Evolutionary conservation across 1,139 yeast genomes (phyloP).

Genomic region (Hansenula anomala): DNA sequence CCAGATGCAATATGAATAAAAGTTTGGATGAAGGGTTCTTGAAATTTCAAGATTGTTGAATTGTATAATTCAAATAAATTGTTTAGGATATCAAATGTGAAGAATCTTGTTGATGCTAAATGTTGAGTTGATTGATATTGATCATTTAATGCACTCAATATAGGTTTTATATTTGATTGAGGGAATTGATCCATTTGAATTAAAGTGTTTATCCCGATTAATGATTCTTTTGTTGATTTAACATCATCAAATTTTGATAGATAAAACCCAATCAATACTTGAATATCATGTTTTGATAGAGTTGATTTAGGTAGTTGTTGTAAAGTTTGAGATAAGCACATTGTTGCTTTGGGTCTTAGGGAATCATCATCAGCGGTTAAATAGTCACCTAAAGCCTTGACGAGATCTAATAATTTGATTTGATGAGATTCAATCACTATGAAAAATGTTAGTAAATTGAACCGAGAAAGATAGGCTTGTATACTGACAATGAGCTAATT

Average conservation of each 20-base stretch:
- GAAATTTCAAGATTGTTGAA: constrained; percentile 16
- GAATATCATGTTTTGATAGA: constrained; percentile 57
- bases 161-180: constrained; percentile 24
- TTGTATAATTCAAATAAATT: constrained; percentile 28
- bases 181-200: constrained; percentile 43
- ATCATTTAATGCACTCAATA: constrained; percentile 39
- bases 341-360: constrained; percentile 48
- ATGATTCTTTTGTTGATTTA: constrained; percentile 45
- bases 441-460: too few relatives aligned
- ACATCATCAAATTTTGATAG: constrained; percentile 64
- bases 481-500: constrained; percentile 24
- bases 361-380: constrained; percentile 65
- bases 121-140: constrained; percentile 56
- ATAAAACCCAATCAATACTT: constrained; percentile 63
- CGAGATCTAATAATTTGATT: constrained; percentile 45
- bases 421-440: constrained; percentile 31
- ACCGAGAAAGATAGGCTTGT: too few relatives aligned
- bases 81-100: constrained; percentile 49
- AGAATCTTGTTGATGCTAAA: constrained; percentile 62
- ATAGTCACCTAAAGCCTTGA: constrained; percentile 51
- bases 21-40: constrained; percentile 43
- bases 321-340: constrained; percentile 54
- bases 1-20: constrained; percentile 73
- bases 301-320: constrained; percentile 30
- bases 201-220: constrained; percentile 52